Evolutionary conservation across 805 yeast genomes (phyloP).

Genomic region (Lachancea nothofagi): DNA sequence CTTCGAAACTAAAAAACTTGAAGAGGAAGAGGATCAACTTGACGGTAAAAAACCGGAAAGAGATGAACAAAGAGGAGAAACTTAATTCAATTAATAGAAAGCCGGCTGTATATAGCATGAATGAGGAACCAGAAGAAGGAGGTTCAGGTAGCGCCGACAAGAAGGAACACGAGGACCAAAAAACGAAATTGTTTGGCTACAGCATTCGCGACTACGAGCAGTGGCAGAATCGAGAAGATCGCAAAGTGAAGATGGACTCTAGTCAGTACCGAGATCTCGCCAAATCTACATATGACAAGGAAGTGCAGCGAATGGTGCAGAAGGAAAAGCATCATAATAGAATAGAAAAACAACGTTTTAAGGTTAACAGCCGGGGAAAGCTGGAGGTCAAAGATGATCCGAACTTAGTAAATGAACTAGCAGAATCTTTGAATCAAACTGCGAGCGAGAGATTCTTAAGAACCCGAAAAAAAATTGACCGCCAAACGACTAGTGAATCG

Average conservation of each 20-base stretch:
- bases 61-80: slow-evolving; percentile 15
- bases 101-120: slow-evolving; percentile 25
- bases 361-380: slow-evolving; percentile 14
- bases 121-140: slow-evolving; percentile 9
- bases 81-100: slow-evolving; percentile 12
- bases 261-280: slow-evolving; percentile 21
- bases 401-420: slow-evolving; percentile 18
- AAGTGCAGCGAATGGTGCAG: slow-evolving; percentile 14
- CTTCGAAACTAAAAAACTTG: slow-evolving; percentile 16
- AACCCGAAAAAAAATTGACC: slow-evolving; percentile 17
- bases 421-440: slow-evolving; percentile 17
- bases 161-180: slow-evolving; percentile 3
- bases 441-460: slow-evolving; percentile 20
- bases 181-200: slow-evolving; percentile 17
- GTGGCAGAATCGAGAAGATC: slow-evolving; percentile 13
- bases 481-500: neutral
- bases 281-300: slow-evolving; percentile 29
- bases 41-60: slow-evolving; percentile 21
- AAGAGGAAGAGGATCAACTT: slow-evolving; percentile 17
- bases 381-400: slow-evolving; percentile 18
- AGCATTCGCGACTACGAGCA: slow-evolving; percentile 26
- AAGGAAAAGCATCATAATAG: slow-evolving; percentile 4
- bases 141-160: neutral
- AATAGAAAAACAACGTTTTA: neutral
- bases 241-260: slow-evolving; percentile 8